Evolutionary conservation across 2,329 filamentous ascomycete genomes (phyloP).

Genomic region (Apiospora pterosperma): DNA sequence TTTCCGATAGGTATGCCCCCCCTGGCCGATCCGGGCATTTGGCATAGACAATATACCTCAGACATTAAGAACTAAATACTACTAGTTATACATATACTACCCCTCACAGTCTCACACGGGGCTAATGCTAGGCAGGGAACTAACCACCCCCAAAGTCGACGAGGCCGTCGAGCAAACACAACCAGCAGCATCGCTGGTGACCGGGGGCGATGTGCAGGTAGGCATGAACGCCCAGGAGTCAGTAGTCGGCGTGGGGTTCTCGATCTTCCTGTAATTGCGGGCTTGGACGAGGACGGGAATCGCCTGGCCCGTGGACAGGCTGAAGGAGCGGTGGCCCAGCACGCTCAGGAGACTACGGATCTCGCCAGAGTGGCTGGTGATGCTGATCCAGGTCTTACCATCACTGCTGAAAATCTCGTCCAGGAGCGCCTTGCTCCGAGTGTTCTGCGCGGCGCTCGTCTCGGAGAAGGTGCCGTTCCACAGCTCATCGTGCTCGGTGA

Average conservation of each 20-base stretch:
- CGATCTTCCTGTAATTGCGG: slow-evolving; percentile 31
- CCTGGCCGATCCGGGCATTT: no score
- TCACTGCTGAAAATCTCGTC: slow-evolving; percentile 56
- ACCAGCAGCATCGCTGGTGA: slow-evolving; percentile 39
- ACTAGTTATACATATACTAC: neutral
- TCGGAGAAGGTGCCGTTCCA: slow-evolving; percentile 41
- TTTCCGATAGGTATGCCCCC: no score
- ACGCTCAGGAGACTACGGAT: slow-evolving; percentile 50
- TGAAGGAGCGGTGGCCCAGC: slow-evolving; percentile 59
- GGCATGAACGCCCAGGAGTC: slow-evolving; percentile 34
- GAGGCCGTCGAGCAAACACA: slow-evolving; percentile 35
- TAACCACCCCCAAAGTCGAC: slow-evolving; percentile 12
- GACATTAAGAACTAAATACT: neutral
- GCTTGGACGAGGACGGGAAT: slow-evolving; percentile 66
- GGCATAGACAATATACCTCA: no score
- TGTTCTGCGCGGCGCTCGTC: slow-evolving; percentile 44
- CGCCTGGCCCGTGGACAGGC: slow-evolving; percentile 62
- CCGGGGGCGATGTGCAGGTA: slow-evolving; percentile 41
- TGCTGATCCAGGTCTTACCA: slow-evolving; percentile 51
- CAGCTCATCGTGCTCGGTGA: slow-evolving; percentile 51
- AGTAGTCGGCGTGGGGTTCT: slow-evolving; percentile 28
- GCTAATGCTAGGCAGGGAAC: slow-evolving; percentile 4
- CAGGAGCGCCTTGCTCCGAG: slow-evolving; percentile 44
- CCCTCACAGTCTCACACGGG: neutral
- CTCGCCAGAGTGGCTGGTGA: slow-evolving; percentile 59